Evolutionary conservation across 1,284 basidiomycete genomes (phyloP), one percentile per base, ranked within the genome.

Genomic region (Ganoderma boninense): DNA sequence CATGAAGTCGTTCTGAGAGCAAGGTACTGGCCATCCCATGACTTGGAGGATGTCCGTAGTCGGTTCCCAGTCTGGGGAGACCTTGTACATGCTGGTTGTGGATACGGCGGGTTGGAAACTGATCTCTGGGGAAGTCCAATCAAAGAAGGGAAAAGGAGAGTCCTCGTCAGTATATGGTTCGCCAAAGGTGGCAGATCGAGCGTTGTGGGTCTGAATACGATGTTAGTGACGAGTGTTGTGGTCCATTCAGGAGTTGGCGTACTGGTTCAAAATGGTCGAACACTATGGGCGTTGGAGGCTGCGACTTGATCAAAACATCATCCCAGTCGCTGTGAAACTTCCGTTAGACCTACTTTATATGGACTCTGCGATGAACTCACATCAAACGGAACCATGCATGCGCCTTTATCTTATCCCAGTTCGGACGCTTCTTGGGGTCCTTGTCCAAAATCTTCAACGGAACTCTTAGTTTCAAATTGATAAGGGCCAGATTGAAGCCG

Each of bases 391-490:
- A 77, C 72, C 69, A 77, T 1, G 70, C 60, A 60, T 78, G 77
- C 5, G 56, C 57, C 59, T 78, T 78, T 65, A 78, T 72, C 43
- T 75, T 66, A 13, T 67, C 70, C 65, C 77, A 70, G 3, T 69
- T 71, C 11, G 74, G 69, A 2, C 78, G 70, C 57, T 59, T 66
- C 8, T 18, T n/a, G 14, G 72, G 70, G 46, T 79, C 71, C 69
- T 74, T 76, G n/a, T 64, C 64, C 6, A 80, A 71, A 59, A 79
- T 73, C 76, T 78, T 65, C 5, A 26, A 23, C 62, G 32, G 43
- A 40, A 38, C 18, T 10, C 18, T 44, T 7, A 44, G 38, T 10
- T 6, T 38, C 35, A 10, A 49, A 29, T 6, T 26, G 35, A 5
- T 5, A 20, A 32, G 29, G 4, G 29, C 29, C 26, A 14, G 49